Percentiles rank a stretch among this genome's conserved stretches.
phyloP scores from a whole-genome alignment of 148 eudicot species.

The Bassia scoparia region DNA sequence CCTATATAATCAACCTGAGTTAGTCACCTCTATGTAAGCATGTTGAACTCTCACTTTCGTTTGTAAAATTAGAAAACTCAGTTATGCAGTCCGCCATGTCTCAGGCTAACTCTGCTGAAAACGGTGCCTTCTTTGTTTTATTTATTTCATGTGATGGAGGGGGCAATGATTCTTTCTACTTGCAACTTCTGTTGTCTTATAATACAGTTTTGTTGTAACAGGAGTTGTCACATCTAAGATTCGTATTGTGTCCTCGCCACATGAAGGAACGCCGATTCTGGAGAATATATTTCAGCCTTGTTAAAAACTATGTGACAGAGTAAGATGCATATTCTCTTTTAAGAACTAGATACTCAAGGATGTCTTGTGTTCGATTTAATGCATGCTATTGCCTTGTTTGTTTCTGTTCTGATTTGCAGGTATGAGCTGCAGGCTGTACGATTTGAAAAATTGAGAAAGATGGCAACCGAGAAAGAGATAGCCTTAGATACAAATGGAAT shows the following conservation, averaged over 20 bases:
- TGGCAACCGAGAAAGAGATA: constrained; percentile 41
- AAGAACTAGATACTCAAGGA: neutral
- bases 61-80: neutral
- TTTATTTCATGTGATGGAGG: neutral
- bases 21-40: constrained; percentile 3
- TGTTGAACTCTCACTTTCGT: neutral
- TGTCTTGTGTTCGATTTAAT: neutral
- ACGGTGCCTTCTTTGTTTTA: neutral
- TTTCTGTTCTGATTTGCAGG: constrained; percentile 37
- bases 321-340: constrained; percentile 37
- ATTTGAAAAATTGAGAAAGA: constrained; percentile 51
- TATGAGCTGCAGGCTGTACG: constrained; percentile 70
- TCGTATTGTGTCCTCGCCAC: constrained; percentile 66
- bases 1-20: neutral
- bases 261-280: constrained; percentile 83
- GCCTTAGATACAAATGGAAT: constrained; percentile 34
- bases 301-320: constrained; percentile 54
- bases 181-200: neutral
- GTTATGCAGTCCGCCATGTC: neutral
- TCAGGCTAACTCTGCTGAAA: neutral
- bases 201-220: constrained; percentile 24
- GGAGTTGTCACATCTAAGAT: constrained; percentile 85
- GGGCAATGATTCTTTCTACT: neutral
- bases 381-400: neutral
- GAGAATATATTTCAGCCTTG: constrained; percentile 85